Base-by-base conservation (phyloP, 148 eudicot species). In the Chenopodium formosanum region DNA sequence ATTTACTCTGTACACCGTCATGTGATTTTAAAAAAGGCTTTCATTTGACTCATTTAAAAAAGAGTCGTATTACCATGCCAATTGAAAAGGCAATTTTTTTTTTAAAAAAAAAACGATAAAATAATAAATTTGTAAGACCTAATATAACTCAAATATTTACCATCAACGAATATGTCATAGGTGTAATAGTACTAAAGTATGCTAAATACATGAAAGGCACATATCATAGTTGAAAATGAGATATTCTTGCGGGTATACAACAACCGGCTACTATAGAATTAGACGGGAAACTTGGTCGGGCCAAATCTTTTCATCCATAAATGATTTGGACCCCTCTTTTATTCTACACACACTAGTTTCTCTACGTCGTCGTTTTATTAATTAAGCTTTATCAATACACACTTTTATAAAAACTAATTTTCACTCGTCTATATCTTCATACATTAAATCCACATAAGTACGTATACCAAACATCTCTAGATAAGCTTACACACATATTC, bases 291-390 rank as follows among this genome's bases (percentile, higher is more conserved):
- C 75, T 79, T 83, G 66, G 85, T 83, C 82, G 85, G 82, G 60
- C 79, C 82, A 83, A 73, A 66, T 79, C 56, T 20, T 83, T 74
- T 68, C 75, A 79, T 37, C 79, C 82, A 83, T 79, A 52, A 83
- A 83, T 83, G 48, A 40, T 9, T 68, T 67, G 74, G 32, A 62
- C 37, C 40, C 73, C 70, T 44, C 34, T 40, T 12, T 7, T 16
- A 7, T 78, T 44, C 3, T 5, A 72, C 47, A 70, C 13, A 50
- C 44, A 40, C 44, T 40, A 40, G 44, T 5, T 40, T 40, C 7
- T 5, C 44, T 40, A 40, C 44, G 44, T 40, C 44, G 48, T 46
- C 16, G 22, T 58, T 19, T 4, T 2, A 17, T 52, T 2, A 3
- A 56, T 7, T 1, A 73, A 25, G 34, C 19, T 75, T 31, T 23